phyloP scores from a whole-genome alignment of 306 rosid genomes.

The Oemleria cerasiformis region DNA sequence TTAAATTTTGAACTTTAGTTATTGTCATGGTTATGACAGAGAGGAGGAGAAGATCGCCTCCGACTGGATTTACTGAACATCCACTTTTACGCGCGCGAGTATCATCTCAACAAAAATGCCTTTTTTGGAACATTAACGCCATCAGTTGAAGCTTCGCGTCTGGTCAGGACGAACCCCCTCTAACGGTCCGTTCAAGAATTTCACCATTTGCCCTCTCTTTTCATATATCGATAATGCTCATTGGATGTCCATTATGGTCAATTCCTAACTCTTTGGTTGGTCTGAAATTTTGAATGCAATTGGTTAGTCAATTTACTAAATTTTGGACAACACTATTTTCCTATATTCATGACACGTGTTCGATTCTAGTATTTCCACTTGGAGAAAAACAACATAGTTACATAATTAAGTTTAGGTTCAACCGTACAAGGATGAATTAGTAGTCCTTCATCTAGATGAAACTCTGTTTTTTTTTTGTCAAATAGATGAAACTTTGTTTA shows the following conservation, averaged over 20 bases:
- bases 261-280: background rate
- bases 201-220: background rate
- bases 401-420: background rate
- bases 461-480: too few species aligned
- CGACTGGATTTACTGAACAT: slow-evolving; percentile 9
- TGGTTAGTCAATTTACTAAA: background rate
- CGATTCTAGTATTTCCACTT: background rate
- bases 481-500: too few species aligned
- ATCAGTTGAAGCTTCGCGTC: background rate
- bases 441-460: background rate
- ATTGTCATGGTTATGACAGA: background rate
- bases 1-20: slow-evolving; percentile 1
- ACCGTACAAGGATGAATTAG: background rate
- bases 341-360: background rate
- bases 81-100: background rate
- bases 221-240: background rate
- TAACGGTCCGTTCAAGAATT: background rate
- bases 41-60: background rate
- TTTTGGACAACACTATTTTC: background rate
- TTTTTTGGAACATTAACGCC: background rate
- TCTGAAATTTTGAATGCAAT: background rate
- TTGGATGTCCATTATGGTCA: background rate
- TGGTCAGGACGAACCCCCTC: background rate
- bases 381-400: background rate
- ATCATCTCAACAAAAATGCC: background rate